These are phyloP conservation scores for Tagetes patula DNA, from an alignment of 129 eudicot species.

Conservation along the genomic window DNA sequence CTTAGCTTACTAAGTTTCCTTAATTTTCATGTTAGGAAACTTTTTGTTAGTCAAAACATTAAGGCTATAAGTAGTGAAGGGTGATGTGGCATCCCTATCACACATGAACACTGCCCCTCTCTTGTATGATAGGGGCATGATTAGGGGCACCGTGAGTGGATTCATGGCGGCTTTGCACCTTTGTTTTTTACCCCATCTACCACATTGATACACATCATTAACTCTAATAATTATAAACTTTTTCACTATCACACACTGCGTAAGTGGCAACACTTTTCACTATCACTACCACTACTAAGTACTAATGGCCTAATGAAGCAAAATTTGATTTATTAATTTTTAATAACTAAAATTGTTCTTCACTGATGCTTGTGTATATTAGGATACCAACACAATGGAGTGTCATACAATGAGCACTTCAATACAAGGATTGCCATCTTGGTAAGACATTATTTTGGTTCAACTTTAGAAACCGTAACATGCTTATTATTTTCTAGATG, in stretches of 20 bases:
- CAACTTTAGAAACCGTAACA: neutral
- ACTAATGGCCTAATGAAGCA: neutral
- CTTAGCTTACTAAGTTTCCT: neutral
- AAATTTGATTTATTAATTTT: neutral
- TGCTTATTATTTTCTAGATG: slow-evolving; percentile 8
- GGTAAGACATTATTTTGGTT: slow-evolving; percentile 33
- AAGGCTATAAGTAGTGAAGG: neutral
- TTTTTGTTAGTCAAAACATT: neutral
- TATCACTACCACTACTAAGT: no score
- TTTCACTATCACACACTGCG: no score
- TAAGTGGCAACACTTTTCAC: no score
- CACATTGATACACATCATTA: no score
- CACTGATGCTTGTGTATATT: slow-evolving; percentile 16
- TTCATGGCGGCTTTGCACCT: no score
- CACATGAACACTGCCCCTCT: no score
- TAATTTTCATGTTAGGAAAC: slow-evolving; percentile 1
- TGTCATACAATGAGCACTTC: slow-evolving; percentile 44
- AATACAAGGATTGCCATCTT: slow-evolving; percentile 31
- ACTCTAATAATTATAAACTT: no score
- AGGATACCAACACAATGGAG: slow-evolving; percentile 41
- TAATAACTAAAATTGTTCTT: neutral
- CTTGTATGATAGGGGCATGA: no score
- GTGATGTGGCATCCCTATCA: no score
- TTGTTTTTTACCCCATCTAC: no score
- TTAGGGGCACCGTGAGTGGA: no score